Evolutionary conservation across 768 basidiomycete species (phyloP).

Genomic region (Chiua virens): DNA sequence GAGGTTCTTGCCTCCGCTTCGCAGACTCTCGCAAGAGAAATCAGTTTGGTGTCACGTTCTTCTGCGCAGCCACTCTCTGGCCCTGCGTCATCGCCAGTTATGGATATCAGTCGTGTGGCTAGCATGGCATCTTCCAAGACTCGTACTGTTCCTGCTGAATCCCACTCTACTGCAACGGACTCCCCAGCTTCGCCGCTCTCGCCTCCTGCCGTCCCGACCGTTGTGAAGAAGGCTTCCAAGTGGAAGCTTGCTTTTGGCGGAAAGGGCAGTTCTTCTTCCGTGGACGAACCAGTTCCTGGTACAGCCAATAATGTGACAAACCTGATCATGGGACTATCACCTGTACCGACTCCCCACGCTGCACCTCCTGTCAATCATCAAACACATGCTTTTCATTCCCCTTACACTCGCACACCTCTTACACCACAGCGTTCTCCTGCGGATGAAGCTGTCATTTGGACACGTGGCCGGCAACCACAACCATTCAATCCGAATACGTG

Average conservation of each 20-base stretch:
- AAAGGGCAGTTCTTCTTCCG: conserved; percentile 51
- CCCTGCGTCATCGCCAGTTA: conserved; percentile 13
- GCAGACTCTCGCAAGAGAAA: conserved; percentile 80
- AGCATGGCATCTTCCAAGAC: conserved; percentile 36
- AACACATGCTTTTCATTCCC: conserved; percentile 13
- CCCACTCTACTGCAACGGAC: conserved; percentile 14
- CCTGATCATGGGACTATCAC: conserved; percentile 61
- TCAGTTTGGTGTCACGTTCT: conserved; percentile 63
- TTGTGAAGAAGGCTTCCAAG: conserved; percentile 77
- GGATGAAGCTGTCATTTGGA: conserved; percentile 47
- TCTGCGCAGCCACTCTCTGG: conserved; percentile 35
- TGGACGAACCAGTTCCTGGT: conserved; percentile 44
- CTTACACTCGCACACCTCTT: conserved; percentile 29
- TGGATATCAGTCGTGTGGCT: conserved; percentile 24
- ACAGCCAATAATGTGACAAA: conserved; percentile 79
- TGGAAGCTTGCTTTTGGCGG: conserved; percentile 51
- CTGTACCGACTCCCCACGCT: conserved; percentile 10
- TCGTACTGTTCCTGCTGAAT: conserved; percentile 37
- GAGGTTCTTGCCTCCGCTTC: conserved; percentile 76
- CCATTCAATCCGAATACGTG: conserved; percentile 18
- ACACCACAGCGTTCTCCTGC: conserved; percentile 36
- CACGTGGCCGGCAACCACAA: conserved; percentile 46
- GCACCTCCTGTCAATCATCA: conserved; percentile 10
- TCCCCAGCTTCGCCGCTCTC: conserved; percentile 20
- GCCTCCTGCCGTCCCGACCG: conserved; percentile 36